Conservation (phyloP, 192 early-diverging fungal species). For the Backusella sp. region DNA sequence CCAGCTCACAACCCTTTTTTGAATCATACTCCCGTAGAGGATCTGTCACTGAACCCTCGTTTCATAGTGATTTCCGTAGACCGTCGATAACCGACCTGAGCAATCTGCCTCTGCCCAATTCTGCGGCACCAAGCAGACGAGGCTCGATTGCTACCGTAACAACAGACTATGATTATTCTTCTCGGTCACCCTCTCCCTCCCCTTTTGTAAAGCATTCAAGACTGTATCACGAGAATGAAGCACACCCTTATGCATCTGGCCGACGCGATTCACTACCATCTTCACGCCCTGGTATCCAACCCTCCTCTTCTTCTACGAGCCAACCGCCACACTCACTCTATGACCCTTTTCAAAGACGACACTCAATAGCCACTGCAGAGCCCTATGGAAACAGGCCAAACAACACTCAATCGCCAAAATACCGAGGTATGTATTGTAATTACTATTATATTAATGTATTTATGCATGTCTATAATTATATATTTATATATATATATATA, state of each 20-base stretch:
- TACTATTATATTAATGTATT: background rate
- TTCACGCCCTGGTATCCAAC: background rate
- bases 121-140: constrained; percentile 19
- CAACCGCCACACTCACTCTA: constrained; percentile 16
- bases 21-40: constrained; percentile 28
- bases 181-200: constrained; percentile 35
- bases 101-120: constrained; percentile 30
- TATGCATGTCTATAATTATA: background rate
- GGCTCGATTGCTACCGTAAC: constrained; percentile 29
- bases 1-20: constrained; percentile 22
- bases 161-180: constrained; percentile 30
- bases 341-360: constrained; percentile 37
- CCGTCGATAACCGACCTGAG: constrained; percentile 31
- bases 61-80: constrained; percentile 25
- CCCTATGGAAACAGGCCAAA: background rate
- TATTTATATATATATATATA: no score
- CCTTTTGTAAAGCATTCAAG: constrained; percentile 21
- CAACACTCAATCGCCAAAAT: background rate
- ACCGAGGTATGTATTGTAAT: background rate
- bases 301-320: background rate
- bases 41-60: constrained; percentile 23
- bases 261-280: constrained; percentile 12
- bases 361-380: constrained; percentile 38
- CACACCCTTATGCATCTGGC: constrained; percentile 5
- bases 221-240: background rate